Evolutionary conservation across 2,329 filamentous ascomycete genomes (phyloP), one percentile per base, ranked within the genome.

Genomic region (Penicillium hordei): DNA sequence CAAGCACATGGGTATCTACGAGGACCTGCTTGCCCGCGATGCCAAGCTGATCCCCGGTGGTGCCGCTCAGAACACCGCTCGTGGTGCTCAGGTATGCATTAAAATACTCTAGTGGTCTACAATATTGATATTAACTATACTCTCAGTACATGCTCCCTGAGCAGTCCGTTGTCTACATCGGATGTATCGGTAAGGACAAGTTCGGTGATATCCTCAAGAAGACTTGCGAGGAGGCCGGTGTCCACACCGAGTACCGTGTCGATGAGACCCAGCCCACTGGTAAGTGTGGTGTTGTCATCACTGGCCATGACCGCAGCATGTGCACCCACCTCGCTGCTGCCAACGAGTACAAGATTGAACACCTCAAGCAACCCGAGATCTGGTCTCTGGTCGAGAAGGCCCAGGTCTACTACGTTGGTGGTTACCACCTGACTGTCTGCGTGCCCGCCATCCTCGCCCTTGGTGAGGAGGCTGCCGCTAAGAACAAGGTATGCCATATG

Each of bases 391-490:
- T 94, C 59, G 86, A 97, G 85, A 87, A 89, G 69, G 93, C 93
- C 56, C 85, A 93, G 73, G 83, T 89, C 70, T 97, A 88, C 83
- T 99, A 96, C 73, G 87, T 99, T 61, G 94, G 94, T 72, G 94
- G 94, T 45, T 99, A 92, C 82, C 94, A 99, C 82, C 86, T 99
- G 82, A 99, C 94, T 42, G 94, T 99, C 72, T 96, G 89, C 79
- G 91, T 93, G 44, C 87, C 89, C 23, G 93, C 94, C 65, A 92
- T 96, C 73, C 82, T 93, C 82, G 91, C 92, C 65, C 84, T 99
- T 48, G 93, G 89, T 66, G 88, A 96, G 61, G 90, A 97, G 79
- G 93, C 94, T 58, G 93, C 91, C 39, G 81, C 83, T 64, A 87
- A 91, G 77, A 89, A 97, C 84, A 99, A 99, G 86, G 82, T 85